Evolutionary conservation across 306 rosid genomes (phyloP), one percentile per base, ranked within the genome.

Genomic region (Glycine tomentella): DNA sequence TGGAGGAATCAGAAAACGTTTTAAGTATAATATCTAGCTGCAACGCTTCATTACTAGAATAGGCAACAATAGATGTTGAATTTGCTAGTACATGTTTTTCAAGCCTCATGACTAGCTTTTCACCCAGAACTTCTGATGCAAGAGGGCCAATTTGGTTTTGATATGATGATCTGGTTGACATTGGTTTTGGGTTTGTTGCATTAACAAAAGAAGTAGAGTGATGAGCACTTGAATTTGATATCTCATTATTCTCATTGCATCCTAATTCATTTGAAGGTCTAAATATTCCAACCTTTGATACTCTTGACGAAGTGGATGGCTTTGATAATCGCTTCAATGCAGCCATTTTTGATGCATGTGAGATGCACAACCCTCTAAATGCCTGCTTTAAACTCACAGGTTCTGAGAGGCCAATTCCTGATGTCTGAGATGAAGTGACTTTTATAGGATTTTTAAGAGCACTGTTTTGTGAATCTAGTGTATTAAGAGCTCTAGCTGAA

Each of bases 261-360:
- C 9, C n/a, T 25, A 82, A 85, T 84, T 87, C 76, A 75, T 79
- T 82, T 62, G 86, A 80, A 82, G 80, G 73, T 33, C 40, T 84
- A 72, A 90, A 79, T 50, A 50, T 88, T 75, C 92, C 94, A 10
- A 94, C 94, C 85, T 93, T 94, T 7, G 96, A 93, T 15, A 84
- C 78, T 62, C 94, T 87, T 34, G 94, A 83, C 1, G 94, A 83
- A 83, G 84, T 84, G 80, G 83, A 61, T 42, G 87, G 87, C 91
- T 90, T 93, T 25, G 94, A 82, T 59, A 82, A 53, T 65, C 92
- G 86, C 88, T 93, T 93, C 87, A 87, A 78, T 65, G 97, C 97
- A 83, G 97, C 97, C 92, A 91, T 90, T 78, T 93, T 94, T 69
- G 97, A 92, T 73, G 97, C 97, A 91, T 93, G 97, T 68, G 97